Evolutionary conservation across 129 eudicot genomes (phyloP), one percentile per base, ranked within the genome.

Genomic region (Flaveria trinervia): DNA sequence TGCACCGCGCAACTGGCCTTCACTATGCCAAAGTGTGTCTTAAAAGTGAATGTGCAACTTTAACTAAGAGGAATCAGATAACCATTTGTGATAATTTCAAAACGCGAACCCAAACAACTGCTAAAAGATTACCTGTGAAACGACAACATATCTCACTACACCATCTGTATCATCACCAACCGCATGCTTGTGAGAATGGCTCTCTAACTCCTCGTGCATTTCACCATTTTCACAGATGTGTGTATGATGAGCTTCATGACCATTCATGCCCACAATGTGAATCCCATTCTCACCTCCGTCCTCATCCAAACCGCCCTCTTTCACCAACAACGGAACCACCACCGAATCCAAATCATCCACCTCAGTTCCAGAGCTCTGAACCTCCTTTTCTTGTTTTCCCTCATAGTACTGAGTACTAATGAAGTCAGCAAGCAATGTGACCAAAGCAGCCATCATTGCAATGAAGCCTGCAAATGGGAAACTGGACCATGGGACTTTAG

Each of bases 381-480:
- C 82, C 70, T 57, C 79, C 43, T 72, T 85, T 81, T 89, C 92
- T 55, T 92, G 97, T 72, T 89, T 89, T 70, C 86, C 77, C 74
- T 89, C 92, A 76, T 92, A 92, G 68, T 86, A 87, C 65, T 87
- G 96, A 72, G 97, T 87, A 80, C 86, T 89, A 23, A 92, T 71
- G 61, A 92, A 87, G 70, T 92, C 97, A 50, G 74, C 95, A 59
- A 89, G 77, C 91, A 89, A 81, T 5, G 97, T 92, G 26, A 71
- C 76, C 20, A 92, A 75, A 20, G 97, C 89, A 1, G 97, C 89
- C 78, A 89, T 85, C 97, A 89, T 92, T 6, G 96, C 86, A 30
- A 89, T 49, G 75, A 92, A 87, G 26, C 97, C 97, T 1, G 96
- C 79, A 55, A 92, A 87, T 0, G 97, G 97, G 68, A 92, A 92